Conservation (phyloP, 495 filamentous ascomycete species). For the Clavariopsis aquatica region DNA sequence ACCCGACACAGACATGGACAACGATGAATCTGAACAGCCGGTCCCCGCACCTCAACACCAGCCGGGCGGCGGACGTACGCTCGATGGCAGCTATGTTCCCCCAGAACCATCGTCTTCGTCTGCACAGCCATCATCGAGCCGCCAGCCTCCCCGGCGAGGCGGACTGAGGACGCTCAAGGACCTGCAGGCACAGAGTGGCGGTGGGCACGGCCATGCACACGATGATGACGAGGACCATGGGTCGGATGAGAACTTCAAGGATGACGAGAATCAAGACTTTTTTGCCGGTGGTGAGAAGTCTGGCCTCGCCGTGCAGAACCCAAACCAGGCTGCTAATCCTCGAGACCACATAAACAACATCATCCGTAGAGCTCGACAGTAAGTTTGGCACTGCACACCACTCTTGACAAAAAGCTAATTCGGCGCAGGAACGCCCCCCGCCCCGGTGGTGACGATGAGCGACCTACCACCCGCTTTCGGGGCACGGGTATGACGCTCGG, state of each 20-base stretch:
- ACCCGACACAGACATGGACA: constrained; percentile 43
- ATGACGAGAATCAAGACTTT: constrained; percentile 71
- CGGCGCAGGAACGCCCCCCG: constrained; percentile 59
- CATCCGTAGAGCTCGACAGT: constrained; percentile 79
- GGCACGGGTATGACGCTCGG: constrained; percentile 85
- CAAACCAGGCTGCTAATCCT: constrained; percentile 56
- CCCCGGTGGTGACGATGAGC: constrained; percentile 57
- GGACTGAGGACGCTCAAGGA: constrained; percentile 59
- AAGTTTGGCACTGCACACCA: constrained; percentile 37
- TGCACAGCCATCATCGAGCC: constrained; percentile 39
- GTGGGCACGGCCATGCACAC: constrained; percentile 49
- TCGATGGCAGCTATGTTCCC: constrained; percentile 32
- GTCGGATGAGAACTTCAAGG: constrained; percentile 62
- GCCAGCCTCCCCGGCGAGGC: constrained; percentile 45
- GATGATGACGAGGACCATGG: constrained; percentile 58
- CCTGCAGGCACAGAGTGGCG: constrained; percentile 48
- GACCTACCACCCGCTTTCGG: constrained; percentile 64
- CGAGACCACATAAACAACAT: constrained; percentile 74
- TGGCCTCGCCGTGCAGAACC: constrained; percentile 91
- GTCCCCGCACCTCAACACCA: constrained; percentile 40
- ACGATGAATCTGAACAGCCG: constrained; percentile 29
- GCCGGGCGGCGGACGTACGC: constrained; percentile 34
- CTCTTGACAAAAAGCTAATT: constrained; percentile 19
- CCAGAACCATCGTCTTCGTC: constrained; percentile 25
- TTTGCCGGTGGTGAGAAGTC: constrained; percentile 98